Evolutionary conservation across 1,284 basidiomycete species (phyloP).

Genomic region (Ganoderma lucidum): DNA sequence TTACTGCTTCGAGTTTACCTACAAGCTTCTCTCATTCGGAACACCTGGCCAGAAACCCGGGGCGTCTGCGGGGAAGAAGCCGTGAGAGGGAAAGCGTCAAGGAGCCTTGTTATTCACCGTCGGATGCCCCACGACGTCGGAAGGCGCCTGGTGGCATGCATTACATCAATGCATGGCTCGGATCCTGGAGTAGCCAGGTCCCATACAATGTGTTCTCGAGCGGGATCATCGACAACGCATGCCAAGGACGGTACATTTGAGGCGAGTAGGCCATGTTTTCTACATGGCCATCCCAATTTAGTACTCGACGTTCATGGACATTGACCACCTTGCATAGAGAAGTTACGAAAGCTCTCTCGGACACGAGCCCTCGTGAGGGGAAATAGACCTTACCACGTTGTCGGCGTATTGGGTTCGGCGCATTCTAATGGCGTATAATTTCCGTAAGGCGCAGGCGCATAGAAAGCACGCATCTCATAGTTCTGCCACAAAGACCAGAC

Average conservation of each 20-base stretch:
- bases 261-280: slow-evolving; percentile 8
- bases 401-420: neutral
- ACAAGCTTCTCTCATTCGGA: slow-evolving; percentile 28
- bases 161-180: slow-evolving; percentile 21
- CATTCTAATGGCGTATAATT: slow-evolving; percentile 8
- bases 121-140: neutral
- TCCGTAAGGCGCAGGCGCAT: slow-evolving; percentile 14
- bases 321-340: neutral
- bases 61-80: slow-evolving; percentile 12
- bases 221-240: slow-evolving; percentile 8
- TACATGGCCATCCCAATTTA: slow-evolving; percentile 3
- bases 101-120: slow-evolving; percentile 12
- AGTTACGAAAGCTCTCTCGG: neutral
- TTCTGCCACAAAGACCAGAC: neutral
- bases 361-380: slow-evolving; percentile 1
- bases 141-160: neutral
- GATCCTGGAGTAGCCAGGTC: slow-evolving; percentile 12
- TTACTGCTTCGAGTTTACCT: slow-evolving; percentile 26
- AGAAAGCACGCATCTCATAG: slow-evolving; percentile 12
- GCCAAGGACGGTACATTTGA: slow-evolving; percentile 9
- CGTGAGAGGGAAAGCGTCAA: slow-evolving; percentile 15
- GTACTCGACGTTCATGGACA: neutral
- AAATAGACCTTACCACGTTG: slow-evolving; percentile 10
- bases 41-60: slow-evolving; percentile 13
- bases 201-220: neutral